Conservation (phyloP, 179 eudicot genomes). For the Silene noctiflora region DNA sequence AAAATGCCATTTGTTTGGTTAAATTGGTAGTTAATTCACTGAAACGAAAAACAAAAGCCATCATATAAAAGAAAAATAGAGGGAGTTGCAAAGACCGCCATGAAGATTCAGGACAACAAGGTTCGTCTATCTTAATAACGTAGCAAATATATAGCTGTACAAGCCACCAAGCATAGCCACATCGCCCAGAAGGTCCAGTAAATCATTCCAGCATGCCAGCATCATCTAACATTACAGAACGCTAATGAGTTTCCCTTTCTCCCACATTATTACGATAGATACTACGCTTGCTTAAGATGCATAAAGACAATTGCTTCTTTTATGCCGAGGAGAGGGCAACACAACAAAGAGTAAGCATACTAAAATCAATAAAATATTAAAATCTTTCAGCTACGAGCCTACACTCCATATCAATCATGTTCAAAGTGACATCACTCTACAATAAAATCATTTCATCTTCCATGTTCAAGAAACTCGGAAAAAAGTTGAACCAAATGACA, state of each 20-base stretch:
- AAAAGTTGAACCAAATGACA: neutral
- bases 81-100: neutral
- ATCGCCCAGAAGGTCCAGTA: neutral
- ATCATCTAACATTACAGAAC: neutral
- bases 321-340: neutral
- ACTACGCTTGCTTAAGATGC: neutral
- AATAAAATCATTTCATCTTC: neutral
- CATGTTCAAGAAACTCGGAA: neutral
- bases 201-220: conserved; percentile 10
- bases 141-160: neutral
- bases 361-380: no score
- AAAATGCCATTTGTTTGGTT: neutral
- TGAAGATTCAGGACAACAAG: neutral
- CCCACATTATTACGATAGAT: neutral
- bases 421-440: neutral
- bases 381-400: neutral
- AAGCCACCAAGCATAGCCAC: neutral
- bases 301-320: neutral
- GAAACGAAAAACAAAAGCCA: no score
- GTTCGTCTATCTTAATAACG: neutral
- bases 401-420: neutral
- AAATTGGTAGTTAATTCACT: no score
- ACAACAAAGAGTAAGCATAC: neutral
- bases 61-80: no score
- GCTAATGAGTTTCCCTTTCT: neutral